These are phyloP conservation scores for Cercospora zeae-maydis DNA, from an alignment of 2,329 filamentous ascomycete genomes.

Conservation along the genomic window DNA sequence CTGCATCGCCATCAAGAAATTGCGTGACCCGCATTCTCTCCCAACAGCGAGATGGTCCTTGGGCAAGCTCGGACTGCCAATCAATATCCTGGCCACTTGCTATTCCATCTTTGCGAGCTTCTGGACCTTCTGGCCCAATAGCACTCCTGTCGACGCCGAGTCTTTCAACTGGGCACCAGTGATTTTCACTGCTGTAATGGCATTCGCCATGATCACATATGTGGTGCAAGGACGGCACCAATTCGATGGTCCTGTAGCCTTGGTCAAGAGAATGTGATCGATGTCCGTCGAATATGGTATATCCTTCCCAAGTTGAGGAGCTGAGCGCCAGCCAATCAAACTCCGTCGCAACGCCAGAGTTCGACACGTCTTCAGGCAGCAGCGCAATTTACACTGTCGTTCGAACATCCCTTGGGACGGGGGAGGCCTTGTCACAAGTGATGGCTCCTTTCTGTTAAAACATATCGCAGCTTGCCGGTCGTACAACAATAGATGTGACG, in stretches of 20 bases:
- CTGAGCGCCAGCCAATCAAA: neutral
- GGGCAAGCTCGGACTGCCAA: conserved; percentile 15
- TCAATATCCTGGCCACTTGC: conserved; percentile 17
- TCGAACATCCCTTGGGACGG: neutral
- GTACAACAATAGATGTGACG: neutral
- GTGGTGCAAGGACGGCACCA: conserved; percentile 20
- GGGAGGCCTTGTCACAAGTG: neutral
- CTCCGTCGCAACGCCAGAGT: neutral
- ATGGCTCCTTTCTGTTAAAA: neutral
- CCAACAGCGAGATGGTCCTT: conserved; percentile 27
- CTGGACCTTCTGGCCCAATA: conserved; percentile 25
- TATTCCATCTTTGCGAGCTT: conserved; percentile 23
- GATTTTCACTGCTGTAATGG: conserved; percentile 18
- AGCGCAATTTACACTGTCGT: neutral
- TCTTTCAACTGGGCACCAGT: conserved; percentile 25
- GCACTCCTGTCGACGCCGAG: conserved; percentile 14
- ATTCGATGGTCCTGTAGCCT: conserved; percentile 22
- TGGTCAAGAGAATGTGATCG: conserved; percentile 18
- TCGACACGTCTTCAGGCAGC: neutral
- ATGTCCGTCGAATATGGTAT: neutral
- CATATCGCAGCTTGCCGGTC: neutral
- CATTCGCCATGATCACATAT: conserved; percentile 23
- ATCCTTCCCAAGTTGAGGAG: neutral
- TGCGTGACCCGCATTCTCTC: conserved; percentile 20
- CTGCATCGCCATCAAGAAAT: conserved; percentile 22